These are phyloP conservation scores for Thalassia testudinum DNA, from an alignment of 116 monocot species.

Conservation along the genomic window DNA sequence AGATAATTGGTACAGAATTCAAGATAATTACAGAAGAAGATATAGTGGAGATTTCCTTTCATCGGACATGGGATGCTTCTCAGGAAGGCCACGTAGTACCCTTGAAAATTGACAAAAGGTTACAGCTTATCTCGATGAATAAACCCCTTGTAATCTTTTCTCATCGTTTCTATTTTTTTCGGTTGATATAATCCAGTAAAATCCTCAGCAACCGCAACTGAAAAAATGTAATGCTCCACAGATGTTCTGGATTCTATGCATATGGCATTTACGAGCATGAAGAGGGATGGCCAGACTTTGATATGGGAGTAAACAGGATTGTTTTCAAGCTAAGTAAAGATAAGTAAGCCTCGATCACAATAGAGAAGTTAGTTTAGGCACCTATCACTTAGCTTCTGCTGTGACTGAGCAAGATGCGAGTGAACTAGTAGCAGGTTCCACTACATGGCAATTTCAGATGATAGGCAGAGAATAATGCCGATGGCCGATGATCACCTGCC, in stretches of 20 bases:
- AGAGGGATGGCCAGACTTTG: constrained; percentile 74
- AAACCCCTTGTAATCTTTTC: constrained; percentile 18
- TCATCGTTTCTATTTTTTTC: constrained; percentile 9
- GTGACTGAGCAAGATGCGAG: too few relatives aligned
- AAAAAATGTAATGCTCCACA: constrained; percentile 57
- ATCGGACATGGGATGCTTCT: constrained; percentile 52
- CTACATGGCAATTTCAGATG: constrained; percentile 36
- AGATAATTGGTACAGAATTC: constrained; percentile 62
- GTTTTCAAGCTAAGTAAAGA: constrained; percentile 55
- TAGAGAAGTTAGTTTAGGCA: too few relatives aligned
- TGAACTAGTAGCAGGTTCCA: constrained; percentile 37
- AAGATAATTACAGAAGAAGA: constrained; percentile 40
- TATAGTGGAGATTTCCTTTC: constrained; percentile 81
- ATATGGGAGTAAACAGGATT: constrained; percentile 51
- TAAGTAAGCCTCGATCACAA: too few relatives aligned
- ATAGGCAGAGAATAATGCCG: constrained; percentile 40
- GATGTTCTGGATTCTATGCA: constrained; percentile 60
- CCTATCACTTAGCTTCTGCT: too few relatives aligned
- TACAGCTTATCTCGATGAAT: neutral
- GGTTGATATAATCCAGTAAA: neutral
- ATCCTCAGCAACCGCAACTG: neutral
- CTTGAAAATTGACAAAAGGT: constrained; percentile 73
- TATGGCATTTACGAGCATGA: constrained; percentile 65
- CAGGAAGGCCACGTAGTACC: constrained; percentile 23
- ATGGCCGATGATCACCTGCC: constrained; percentile 27